Evolutionary conservation across 2,329 filamentous ascomycete species (phyloP), one percentile per base, ranked within the genome.

Genomic region (Phaeoacremonium minimum): DNA sequence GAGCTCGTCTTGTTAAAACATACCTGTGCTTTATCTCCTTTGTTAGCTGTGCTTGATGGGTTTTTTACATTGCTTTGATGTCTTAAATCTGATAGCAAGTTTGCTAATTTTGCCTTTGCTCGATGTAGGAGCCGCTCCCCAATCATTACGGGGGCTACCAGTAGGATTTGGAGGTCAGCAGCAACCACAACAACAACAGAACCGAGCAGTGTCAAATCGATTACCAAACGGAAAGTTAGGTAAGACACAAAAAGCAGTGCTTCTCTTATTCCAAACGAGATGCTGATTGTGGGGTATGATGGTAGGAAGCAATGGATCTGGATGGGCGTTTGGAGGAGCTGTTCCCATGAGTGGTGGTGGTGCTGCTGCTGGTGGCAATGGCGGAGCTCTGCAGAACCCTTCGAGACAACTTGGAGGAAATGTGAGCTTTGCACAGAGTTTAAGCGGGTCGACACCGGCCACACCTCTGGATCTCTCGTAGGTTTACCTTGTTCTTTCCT

Each of bases 191-290:
- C 71, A 79, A 50, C 71, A 69, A 46, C 56, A 67, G 46, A 73
- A 65, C 37, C 70, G 79, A 53, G 64, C 66, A 45, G 71, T 72
- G 29, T 69, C 77, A 36, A 75, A 58, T 56, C 71, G 79, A 53
- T 66, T 83, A 71, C 77, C 77, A 40, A 80, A 79, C 49, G 77
- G 77, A 37, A 83, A 83, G 60, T 61, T 81, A 69, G 74, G 79
- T 83, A 70, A 57, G 67, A 40, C 32, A 40, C 29, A 37, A 40
- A 40, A 30, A 29, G 22, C 18, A 22, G 22, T 32, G 17, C 15
- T 30, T n/a, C n/a, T 38, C 28, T 37, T 7, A 15, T 30, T 36
- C 16, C 22, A 33, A 30, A 37, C 38, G n/a, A 31, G 34, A 28
- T 33, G 40, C 42, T 45, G 40, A 42, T 45, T 31, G 6, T 28